Evolutionary conservation across 2,329 filamentous ascomycete genomes (phyloP), one percentile per base, ranked within the genome.

Genomic region (Fusarium annulatum): DNA sequence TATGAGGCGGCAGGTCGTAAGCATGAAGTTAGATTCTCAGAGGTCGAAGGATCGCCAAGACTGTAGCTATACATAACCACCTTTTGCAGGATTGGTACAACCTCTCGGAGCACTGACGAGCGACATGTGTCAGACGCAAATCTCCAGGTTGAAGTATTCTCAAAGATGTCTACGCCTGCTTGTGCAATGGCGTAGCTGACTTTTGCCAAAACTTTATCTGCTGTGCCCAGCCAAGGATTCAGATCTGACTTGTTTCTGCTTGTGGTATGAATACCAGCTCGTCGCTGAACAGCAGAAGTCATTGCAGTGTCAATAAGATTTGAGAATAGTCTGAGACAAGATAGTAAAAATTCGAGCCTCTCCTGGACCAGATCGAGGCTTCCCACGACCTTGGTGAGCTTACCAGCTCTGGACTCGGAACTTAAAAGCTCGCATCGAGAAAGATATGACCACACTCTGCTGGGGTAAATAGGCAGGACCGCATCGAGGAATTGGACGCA

Each of bases 401-500:
- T 91, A 16, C 94, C 94, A 19, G 91, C 91, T 71, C 91, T 92
- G 15, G 93, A 91, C 74, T 94, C 92, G 10, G 91, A 89, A 75
- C 93, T 93, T 51, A 99, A 86, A 23, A 99, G 85, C 71, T 92
- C 90, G 80, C 94, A 97, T 64, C 94, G 91, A 7, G 92, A 90
- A 77, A 99, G 88, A 80, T 96, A 94, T 7, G 96, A 95, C 95
- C 96, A 98, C 10, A 97, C 91, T 67, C 95, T 88, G 64, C 93
- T 93, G 1, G 96, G 96, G 58, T 92, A 90, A n/a, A 88, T 93
- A 76, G 88, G 86, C 33, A 96, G 82, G 23, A 97, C 84, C 6
- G 92, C 90, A 74, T 93, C 89, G 42, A 97, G 85, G 77, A 98
- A 98, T 60, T 94, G 92, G 28, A 95, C 83, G 79, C 94, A 97